Evolutionary conservation across 495 filamentous ascomycete genomes (phyloP), one percentile per base, ranked within the genome.

Genomic region (Daldinia bambusicola): DNA sequence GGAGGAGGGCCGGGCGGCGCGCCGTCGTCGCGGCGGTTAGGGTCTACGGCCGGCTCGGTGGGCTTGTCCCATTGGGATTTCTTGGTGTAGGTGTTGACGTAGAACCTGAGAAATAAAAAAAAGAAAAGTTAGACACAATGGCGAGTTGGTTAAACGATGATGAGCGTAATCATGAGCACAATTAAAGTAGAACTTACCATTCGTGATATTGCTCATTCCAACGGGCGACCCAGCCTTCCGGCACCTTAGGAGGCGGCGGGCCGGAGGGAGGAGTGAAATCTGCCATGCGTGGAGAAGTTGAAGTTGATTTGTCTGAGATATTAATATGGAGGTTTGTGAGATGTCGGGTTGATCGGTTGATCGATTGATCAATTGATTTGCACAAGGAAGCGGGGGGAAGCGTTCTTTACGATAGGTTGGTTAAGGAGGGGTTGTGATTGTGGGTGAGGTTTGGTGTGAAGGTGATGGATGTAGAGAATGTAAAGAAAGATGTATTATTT

Each of bases 11-110:
- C 87, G 12, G 82, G 70, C 4, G 87, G 82, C 37, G 82, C 76
- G 41, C 74, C 77, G 63, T 79, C 76, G 36, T 66, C 74, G 50
- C 6, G 61, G 43, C 56, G 55, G 55, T 74, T 70, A 32, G 82
- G 78, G 22, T 83, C 84, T n/a, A 84, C 82, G 62, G 87, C 83
- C 16, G 90, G 87, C 56, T 83, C 80, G 41, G 88, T 89, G 30
- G 93, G 93, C 52, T 82, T 86, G 3, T 95, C 91, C 93, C 93
- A 97, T 86, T 93, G 91, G 4, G 94, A 96, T 72, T 89, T 86
- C 71, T 93, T 93, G 69, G 93, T 97, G 77, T 89, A 88, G 63
- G 89, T 89, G 80, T 97, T 93, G 51, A 97, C 89, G 82, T 90
- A 97, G 86, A 93, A 97, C 91, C 92, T 93, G 66, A 14, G 48